Percentiles rank a stretch among this genome's conserved stretches.
phyloP scores from a whole-genome alignment of 441 rosid species.

The Populus hybrid region DNA sequence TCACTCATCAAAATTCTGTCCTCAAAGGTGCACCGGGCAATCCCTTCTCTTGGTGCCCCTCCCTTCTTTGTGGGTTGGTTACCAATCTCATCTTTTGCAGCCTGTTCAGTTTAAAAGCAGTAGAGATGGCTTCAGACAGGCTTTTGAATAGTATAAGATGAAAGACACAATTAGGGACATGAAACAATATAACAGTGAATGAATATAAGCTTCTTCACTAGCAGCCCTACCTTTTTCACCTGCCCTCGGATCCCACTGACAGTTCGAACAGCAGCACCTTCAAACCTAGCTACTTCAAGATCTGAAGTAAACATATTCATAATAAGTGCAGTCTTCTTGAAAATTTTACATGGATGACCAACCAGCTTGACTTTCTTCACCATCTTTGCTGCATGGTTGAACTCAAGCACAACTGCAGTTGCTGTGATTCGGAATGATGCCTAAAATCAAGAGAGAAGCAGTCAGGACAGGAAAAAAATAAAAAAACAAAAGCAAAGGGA shows the following conservation, averaged over 20 bases:
- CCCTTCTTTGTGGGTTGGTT: constrained; percentile 58
- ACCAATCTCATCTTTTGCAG: no score
- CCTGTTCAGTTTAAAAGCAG: constrained; percentile 32
- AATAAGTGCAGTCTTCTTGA: constrained; percentile 88
- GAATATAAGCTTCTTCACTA: constrained; percentile 1
- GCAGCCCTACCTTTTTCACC: constrained; percentile 68
- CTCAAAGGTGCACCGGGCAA: constrained; percentile 96
- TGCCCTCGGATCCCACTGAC: constrained; percentile 96
- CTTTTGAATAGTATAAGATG: neutral
- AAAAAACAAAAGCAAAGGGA: no score
- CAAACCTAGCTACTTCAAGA: constrained; percentile 86
- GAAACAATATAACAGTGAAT: neutral
- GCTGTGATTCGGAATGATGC: no score
- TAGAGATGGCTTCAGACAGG: neutral
- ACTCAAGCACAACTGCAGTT: no score
- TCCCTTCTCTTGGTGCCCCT: constrained; percentile 66
- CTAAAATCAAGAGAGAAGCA: no score
- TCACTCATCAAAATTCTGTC: constrained; percentile 88
- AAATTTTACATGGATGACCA: constrained; percentile 87
- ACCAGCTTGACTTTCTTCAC: constrained; percentile 74
- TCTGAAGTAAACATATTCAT: constrained; percentile 92
- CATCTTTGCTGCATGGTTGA: no score
- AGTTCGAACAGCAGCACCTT: constrained; percentile 78
- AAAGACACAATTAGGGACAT: constrained; percentile 1
- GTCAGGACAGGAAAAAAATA: no score